Conservation (phyloP, 106 monocot species). For the Phalaenopsis aphrodite region DNA sequence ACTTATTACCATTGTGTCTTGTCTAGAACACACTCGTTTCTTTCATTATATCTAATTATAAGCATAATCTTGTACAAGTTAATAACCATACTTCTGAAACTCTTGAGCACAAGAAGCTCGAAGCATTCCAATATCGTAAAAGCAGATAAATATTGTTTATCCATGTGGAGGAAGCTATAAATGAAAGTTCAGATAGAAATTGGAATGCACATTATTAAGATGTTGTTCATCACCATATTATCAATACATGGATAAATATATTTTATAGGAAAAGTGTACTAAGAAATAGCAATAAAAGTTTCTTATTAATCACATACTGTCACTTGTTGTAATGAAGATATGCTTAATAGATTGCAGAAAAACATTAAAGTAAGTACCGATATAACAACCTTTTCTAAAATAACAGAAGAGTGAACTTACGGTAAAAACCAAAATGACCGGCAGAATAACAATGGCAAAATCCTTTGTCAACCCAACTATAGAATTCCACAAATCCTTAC, state of each 20-base stretch:
- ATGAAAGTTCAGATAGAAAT: too few relatives aligned
- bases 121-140: too few relatives aligned
- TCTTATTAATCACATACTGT: not conserved
- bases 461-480: conserved; percentile 37
- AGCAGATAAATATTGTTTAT: too few relatives aligned
- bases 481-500: conserved; percentile 30
- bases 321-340: not conserved
- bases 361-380: not conserved
- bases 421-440: conserved; percentile 67
- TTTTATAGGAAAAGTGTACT: too few relatives aligned
- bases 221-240: not conserved
- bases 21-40: too few relatives aligned
- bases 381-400: not conserved
- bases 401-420: conserved; percentile 24
- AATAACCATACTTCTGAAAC: too few relatives aligned
- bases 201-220: not conserved
- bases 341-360: not conserved
- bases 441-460: conserved; percentile 46
- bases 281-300: not conserved
- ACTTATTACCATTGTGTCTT: too few relatives aligned
- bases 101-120: too few relatives aligned
- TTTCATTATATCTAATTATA: too few relatives aligned
- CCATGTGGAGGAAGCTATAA: too few relatives aligned
- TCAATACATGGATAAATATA: not conserved
- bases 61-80: too few relatives aligned